These are phyloP conservation scores for Calocybe gambosa DNA, from an alignment of 1,284 basidiomycete species.

Conservation along the genomic window DNA sequence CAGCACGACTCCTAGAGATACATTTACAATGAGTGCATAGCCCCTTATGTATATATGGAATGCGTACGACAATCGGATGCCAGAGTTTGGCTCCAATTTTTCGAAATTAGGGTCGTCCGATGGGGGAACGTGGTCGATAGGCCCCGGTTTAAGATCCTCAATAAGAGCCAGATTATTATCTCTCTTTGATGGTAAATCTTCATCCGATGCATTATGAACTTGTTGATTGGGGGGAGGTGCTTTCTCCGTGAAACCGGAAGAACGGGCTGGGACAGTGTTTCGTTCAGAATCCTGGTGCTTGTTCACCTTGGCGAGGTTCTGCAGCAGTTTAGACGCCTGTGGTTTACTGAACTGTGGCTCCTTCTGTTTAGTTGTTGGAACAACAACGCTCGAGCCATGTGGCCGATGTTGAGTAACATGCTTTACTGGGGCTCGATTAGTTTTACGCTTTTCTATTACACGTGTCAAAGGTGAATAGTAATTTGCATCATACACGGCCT, in stretches of 20 bases:
- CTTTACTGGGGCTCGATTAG: constrained; percentile 15
- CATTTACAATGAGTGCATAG: constrained; percentile 5
- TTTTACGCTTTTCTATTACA: constrained; percentile 34
- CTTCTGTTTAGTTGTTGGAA: constrained; percentile 1
- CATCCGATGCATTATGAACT: constrained; percentile 3
- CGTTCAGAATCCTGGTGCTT: constrained; percentile 17
- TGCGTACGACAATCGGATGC: constrained; percentile 78
- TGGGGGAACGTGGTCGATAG: constrained; percentile 60
- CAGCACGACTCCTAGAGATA: constrained; percentile 56
- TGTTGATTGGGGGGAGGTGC: constrained; percentile 18
- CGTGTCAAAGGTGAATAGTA: constrained; percentile 12
- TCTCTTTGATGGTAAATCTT: constrained; percentile 27
- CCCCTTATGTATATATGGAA: constrained; percentile 5
- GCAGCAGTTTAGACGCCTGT: constrained; percentile 42
- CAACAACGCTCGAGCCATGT: constrained; percentile 1
- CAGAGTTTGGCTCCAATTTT: constrained; percentile 81
- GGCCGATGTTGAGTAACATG: constrained; percentile 1
- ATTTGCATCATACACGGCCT: constrained; percentile 20
- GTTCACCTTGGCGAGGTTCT: constrained; percentile 37
- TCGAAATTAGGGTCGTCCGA: constrained; percentile 70
- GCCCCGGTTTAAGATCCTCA: constrained; percentile 72
- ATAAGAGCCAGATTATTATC: constrained; percentile 68
- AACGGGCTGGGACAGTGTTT: constrained; percentile 25
- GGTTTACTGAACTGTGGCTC: constrained; percentile 21
- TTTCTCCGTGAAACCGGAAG: constrained; percentile 38